A percentile compares a stretch with the other conserved stretches of the same genome.
Evolutionary conservation across 1,284 basidiomycete genomes (phyloP).

Genomic region (Ustilago curta): DNA sequence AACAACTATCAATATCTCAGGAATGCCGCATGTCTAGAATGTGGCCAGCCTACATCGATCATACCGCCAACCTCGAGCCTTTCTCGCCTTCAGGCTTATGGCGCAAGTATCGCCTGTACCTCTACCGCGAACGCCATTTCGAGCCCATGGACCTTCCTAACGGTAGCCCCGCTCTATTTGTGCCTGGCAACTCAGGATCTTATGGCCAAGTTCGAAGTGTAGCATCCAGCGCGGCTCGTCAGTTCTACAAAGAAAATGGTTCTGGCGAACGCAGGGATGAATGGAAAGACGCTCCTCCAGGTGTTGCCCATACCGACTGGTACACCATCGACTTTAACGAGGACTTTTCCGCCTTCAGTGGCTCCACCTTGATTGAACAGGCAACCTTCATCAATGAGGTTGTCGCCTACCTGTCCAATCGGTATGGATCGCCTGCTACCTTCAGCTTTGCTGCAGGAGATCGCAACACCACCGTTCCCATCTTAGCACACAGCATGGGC

Average conservation of each 20-base stretch:
- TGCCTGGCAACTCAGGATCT: slow-evolving; percentile 96
- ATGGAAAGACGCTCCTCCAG: slow-evolving; percentile 48
- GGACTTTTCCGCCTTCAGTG: slow-evolving; percentile 95
- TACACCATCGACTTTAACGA: slow-evolving; percentile 89
- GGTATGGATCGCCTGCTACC: slow-evolving; percentile 74
- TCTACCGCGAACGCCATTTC: slow-evolving; percentile 80
- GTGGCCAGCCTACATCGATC: slow-evolving; percentile 85
- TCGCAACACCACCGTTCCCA: slow-evolving; percentile 73
- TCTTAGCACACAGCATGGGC: slow-evolving; percentile 99
- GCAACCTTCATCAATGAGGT: slow-evolving; percentile 80
- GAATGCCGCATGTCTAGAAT: slow-evolving; percentile 96
- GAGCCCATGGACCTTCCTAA: slow-evolving; percentile 32
- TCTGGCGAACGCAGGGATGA: slow-evolving; percentile 51
- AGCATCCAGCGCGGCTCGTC: slow-evolving; percentile 85
- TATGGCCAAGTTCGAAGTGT: slow-evolving; percentile 94
- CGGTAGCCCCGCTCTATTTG: slow-evolving; percentile 83
- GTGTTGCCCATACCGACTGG: slow-evolving; percentile 54
- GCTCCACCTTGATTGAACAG: slow-evolving; percentile 85
- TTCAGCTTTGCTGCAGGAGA: slow-evolving; percentile 49
- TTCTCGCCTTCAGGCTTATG: slow-evolving; percentile 79
- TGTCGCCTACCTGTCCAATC: slow-evolving; percentile 80
- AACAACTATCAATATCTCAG: slow-evolving; percentile 48
- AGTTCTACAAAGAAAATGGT: slow-evolving; percentile 77
- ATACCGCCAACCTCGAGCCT: slow-evolving; percentile 68
- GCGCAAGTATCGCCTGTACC: slow-evolving; percentile 82